Conservation (phyloP, 108 stramenopile genomes). For the Pelagomonas calceolata region DNA sequence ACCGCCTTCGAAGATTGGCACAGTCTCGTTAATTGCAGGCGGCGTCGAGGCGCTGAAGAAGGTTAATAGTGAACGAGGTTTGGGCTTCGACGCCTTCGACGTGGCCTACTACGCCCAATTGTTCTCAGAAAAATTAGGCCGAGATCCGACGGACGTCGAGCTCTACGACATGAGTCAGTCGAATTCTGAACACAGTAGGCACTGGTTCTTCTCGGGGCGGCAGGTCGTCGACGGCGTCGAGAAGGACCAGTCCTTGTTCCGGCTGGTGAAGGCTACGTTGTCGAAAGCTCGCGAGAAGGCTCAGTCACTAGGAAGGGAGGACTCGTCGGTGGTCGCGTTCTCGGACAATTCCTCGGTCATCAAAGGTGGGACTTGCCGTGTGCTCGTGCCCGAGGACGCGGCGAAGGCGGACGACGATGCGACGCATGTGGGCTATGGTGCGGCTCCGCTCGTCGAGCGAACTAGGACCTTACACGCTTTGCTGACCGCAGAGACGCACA, state of each 20-base stretch:
- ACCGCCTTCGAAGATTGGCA: conserved; percentile 49
- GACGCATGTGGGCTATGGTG: conserved; percentile 19
- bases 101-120: conserved; percentile 90
- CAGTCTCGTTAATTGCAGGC: conserved; percentile 78
- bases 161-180: conserved; percentile 98
- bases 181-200: conserved; percentile 94
- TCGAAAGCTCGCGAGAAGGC: conserved; percentile 31
- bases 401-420: conserved; percentile 1
- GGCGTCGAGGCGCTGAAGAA: conserved; percentile 77
- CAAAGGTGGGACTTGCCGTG: background rate
- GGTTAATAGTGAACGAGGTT: conserved; percentile 53
- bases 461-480: conserved; percentile 37
- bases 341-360: conserved; percentile 93
- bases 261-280: conserved; percentile 94
- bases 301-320: background rate
- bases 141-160: conserved; percentile 96
- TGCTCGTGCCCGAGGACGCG: conserved; percentile 8
- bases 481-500: conserved; percentile 98
- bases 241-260: conserved; percentile 78
- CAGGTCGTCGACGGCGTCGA: conserved; percentile 94
- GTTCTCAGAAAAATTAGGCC: conserved; percentile 81
- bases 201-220: conserved; percentile 99
- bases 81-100: conserved; percentile 98
- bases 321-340: conserved; percentile 94
- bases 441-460: conserved; percentile 47